A percentile compares a stretch with the other conserved stretches of the same genome.
Conservation (phyloP, 441 rosid genomes). For the Populus hybrid region DNA sequence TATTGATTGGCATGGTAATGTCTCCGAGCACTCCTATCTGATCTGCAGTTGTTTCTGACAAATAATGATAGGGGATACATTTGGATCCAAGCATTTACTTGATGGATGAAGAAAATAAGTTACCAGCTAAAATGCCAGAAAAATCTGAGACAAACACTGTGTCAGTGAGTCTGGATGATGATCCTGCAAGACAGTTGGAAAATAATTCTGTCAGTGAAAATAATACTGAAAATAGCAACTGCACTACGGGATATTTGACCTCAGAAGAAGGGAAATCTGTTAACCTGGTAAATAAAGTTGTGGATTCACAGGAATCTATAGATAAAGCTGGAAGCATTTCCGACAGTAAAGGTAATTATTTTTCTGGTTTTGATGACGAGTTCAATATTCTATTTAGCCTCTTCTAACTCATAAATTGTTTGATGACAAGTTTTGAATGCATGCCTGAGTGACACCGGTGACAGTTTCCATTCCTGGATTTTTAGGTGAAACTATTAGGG, state of each 20-base stretch:
- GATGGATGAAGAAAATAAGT: slow-evolving; percentile 83
- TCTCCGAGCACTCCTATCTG: slow-evolving; percentile 8
- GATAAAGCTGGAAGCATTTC: slow-evolving; percentile 35
- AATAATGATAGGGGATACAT: slow-evolving; percentile 76
- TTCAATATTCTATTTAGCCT: neutral
- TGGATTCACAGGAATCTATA: slow-evolving; percentile 34
- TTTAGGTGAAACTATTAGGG: slow-evolving; percentile 46
- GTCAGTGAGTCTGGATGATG: slow-evolving; percentile 27
- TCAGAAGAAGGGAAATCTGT: slow-evolving; percentile 27
- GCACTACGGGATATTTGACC: slow-evolving; percentile 12
- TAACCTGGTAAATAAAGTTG: slow-evolving; percentile 34
- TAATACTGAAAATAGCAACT: slow-evolving; percentile 24
- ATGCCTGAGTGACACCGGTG: neutral
- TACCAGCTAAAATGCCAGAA: slow-evolving; percentile 39
- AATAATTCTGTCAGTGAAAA: slow-evolving; percentile 27
- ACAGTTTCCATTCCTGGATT: slow-evolving; percentile 11
- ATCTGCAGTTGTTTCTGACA: slow-evolving; percentile 14
- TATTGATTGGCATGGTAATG: neutral
- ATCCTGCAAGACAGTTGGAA: slow-evolving; percentile 30
- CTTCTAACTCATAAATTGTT: neutral
- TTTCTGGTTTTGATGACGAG: slow-evolving; percentile 2
- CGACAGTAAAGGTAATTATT: slow-evolving; percentile 37
- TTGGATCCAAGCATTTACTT: slow-evolving; percentile 97
- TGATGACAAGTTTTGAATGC: neutral
- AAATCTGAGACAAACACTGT: slow-evolving; percentile 33